Evolutionary conservation across 495 filamentous ascomycete genomes (phyloP).

Genomic region (Astrocystis sublimbata): DNA sequence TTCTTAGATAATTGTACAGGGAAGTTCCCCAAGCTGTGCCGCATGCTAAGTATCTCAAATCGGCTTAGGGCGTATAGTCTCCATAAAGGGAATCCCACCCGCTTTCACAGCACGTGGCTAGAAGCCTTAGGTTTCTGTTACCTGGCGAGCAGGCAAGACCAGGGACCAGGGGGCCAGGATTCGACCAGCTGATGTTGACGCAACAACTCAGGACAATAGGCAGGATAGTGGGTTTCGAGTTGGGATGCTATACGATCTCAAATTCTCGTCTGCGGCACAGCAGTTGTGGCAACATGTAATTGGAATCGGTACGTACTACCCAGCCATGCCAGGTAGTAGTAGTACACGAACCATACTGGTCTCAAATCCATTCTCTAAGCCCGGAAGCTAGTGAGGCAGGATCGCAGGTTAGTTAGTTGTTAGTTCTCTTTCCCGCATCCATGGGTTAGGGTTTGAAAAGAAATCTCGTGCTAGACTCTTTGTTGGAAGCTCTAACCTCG

Average conservation of each 20-base stretch:
- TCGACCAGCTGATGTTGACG: background rate
- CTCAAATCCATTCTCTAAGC: no score
- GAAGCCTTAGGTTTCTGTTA: background rate
- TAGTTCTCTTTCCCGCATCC: no score
- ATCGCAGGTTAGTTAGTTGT: no score
- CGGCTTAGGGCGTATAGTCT: background rate
- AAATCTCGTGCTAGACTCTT: background rate
- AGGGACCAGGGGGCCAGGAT: no score
- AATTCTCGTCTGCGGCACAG: constrained; percentile 9
- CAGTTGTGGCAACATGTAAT: background rate
- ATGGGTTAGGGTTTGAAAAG: background rate
- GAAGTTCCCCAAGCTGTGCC: no score
- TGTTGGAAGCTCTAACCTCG: background rate
- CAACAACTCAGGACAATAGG: background rate
- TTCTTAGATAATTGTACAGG: no score
- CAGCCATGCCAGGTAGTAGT: no score
- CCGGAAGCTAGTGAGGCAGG: no score
- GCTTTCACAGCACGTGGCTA: constrained; percentile 6
- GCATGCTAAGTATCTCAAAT: background rate
- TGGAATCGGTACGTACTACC: background rate
- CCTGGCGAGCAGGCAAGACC: no score
- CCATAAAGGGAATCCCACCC: background rate
- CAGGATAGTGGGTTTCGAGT: no score
- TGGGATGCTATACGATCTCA: background rate
- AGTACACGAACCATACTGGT: no score